Evolutionary conservation across 345 rosid species (phyloP).

Genomic region (Chamaenerion angustifolium): DNA sequence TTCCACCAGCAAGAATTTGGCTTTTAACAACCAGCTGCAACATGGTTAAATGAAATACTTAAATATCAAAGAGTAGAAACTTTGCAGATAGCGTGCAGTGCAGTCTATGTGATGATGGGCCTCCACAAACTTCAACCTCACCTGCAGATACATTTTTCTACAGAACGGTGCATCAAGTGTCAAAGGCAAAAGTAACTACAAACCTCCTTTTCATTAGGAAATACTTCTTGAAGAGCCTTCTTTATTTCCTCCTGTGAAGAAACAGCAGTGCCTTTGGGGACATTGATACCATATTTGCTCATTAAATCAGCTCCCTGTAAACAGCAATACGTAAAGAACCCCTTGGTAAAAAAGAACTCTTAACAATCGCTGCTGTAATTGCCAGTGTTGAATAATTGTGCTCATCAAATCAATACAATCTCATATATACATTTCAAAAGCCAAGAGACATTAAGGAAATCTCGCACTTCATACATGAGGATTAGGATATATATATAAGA

Average conservation of each 20-base stretch:
- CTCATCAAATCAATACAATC: no score
- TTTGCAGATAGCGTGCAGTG: no score
- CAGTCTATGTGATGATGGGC: no score
- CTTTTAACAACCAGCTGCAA: constrained; percentile 88
- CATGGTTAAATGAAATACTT: neutral
- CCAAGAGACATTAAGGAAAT: no score
- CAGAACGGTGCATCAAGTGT: neutral
- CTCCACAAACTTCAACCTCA: no score
- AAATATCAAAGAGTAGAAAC: neutral
- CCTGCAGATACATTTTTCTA: neutral
- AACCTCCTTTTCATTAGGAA: constrained; percentile 72
- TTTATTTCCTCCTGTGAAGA: constrained; percentile 52
- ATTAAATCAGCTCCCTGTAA: constrained; percentile 84
- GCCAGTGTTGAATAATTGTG: no score
- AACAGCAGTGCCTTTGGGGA: constrained; percentile 80
- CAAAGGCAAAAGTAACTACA: constrained; percentile 1
- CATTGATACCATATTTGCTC: constrained; percentile 84
- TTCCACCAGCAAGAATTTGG: constrained; percentile 93
- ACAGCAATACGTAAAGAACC: neutral
- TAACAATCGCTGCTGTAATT: no score
- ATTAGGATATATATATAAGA: no score
- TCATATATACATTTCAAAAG: no score
- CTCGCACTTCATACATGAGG: no score
- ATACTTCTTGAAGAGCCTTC: constrained; percentile 41
- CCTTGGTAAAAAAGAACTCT: neutral